Percentiles rank a stretch among this genome's conserved stretches.
These are phyloP conservation scores for Phoma sp. DNA, from an alignment of 2,329 filamentous ascomycete species.

Conservation along the genomic window DNA sequence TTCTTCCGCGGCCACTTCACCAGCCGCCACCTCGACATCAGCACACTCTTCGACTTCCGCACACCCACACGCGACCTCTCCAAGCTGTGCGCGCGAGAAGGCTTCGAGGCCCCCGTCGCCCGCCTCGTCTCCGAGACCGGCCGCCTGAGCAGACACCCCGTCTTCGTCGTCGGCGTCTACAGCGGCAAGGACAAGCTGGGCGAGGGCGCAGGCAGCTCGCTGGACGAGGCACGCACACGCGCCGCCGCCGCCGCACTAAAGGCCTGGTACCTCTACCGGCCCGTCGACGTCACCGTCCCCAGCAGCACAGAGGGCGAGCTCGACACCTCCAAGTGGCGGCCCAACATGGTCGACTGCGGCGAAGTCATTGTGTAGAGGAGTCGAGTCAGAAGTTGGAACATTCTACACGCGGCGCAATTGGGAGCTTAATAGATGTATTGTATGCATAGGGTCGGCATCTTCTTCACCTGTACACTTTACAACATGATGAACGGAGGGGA, in stretches of 20 bases:
- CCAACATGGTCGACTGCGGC: slow-evolving; percentile 65
- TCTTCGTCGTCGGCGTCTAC: slow-evolving; percentile 93
- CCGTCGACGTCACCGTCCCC: slow-evolving; percentile 62
- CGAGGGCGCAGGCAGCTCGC: slow-evolving; percentile 81
- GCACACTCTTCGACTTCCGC: slow-evolving; percentile 81
- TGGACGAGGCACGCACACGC: slow-evolving; percentile 78
- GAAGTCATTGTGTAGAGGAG: slow-evolving; percentile 62
- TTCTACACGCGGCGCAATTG: slow-evolving; percentile 28
- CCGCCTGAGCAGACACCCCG: slow-evolving; percentile 80
- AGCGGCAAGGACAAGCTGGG: slow-evolving; percentile 90
- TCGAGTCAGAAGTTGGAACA: slow-evolving; percentile 2
- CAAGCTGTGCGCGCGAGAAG: slow-evolving; percentile 84
- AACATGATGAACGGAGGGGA: no score
- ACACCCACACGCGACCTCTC: slow-evolving; percentile 84
- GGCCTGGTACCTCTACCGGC: slow-evolving; percentile 95
- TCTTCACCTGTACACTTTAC: slow-evolving; percentile 25
- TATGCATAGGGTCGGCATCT: slow-evolving; percentile 17
- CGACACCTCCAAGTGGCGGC: slow-evolving; percentile 56
- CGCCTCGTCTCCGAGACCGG: slow-evolving; percentile 91
- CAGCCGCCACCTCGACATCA: slow-evolving; percentile 77
- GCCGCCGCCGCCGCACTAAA: slow-evolving; percentile 88
- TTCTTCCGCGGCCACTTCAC: slow-evolving; percentile 89
- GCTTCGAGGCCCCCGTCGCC: slow-evolving; percentile 86
- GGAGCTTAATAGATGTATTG: no score
- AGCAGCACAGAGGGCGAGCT: slow-evolving; percentile 55